A percentile compares a stretch with the other conserved stretches of the same genome.
Conservation (phyloP, 495 filamentous ascomycete species). For the Aspergillus sclerotioniger region DNA sequence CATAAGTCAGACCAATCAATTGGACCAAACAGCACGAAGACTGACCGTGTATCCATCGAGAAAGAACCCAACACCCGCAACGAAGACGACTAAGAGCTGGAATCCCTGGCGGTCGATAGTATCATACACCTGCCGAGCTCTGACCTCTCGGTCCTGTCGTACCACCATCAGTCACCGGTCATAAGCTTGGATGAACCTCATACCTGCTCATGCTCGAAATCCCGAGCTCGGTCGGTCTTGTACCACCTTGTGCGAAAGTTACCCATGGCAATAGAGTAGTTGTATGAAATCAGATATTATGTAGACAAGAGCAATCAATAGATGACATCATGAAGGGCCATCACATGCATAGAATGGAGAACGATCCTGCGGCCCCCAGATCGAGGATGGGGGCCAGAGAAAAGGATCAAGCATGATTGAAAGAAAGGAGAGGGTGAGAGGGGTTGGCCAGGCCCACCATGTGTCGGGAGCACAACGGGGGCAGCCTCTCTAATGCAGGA, state of each 20-base stretch:
- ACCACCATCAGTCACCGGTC: too few relatives aligned
- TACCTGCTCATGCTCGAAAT: conserved; percentile 51
- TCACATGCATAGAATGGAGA: neutral
- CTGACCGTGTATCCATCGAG: conserved; percentile 66
- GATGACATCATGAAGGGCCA: neutral
- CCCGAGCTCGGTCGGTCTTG: conserved; percentile 48
- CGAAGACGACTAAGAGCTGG: conserved; percentile 52
- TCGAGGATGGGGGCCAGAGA: neutral
- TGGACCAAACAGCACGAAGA: neutral
- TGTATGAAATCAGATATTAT: neutral
- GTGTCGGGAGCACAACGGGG: neutral
- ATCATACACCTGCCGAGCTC: conserved; percentile 49
- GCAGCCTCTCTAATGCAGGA: neutral
- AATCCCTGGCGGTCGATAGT: conserved; percentile 48
- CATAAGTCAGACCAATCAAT: neutral
- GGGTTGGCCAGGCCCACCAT: neutral
- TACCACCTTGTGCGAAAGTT: conserved; percentile 42
- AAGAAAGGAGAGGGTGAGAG: neutral
- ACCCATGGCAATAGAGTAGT: conserved; percentile 25
- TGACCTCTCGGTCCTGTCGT: conserved; percentile 44
- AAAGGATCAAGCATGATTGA: neutral
- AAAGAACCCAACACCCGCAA: conserved; percentile 66
- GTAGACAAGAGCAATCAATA: neutral
- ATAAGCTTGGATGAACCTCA: neutral
- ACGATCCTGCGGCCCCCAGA: neutral